These are phyloP conservation scores for Phytophthora pseudosyringae DNA, from an alignment of 352 stramenopile species.

Conservation along the genomic window DNA sequence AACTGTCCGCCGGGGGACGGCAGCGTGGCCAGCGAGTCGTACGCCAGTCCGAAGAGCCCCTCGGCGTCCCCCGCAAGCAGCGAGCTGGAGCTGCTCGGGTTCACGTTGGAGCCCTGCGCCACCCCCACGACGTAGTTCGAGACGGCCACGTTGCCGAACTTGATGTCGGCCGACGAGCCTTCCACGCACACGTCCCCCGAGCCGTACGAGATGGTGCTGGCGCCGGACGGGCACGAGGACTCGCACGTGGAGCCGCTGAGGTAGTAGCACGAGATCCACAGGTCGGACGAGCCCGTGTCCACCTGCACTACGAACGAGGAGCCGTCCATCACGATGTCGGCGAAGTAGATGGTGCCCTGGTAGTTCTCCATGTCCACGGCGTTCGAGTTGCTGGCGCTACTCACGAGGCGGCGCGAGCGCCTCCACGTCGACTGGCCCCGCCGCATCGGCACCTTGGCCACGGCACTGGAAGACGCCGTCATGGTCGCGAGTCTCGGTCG, in stretches of 20 bases:
- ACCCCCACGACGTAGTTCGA: conserved; percentile 64
- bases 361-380: conserved; percentile 58
- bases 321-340: conserved; percentile 52
- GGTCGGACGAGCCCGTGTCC: conserved; percentile 81
- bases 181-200: conserved; percentile 73
- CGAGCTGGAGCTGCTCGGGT: conserved; percentile 42
- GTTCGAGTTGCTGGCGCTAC: conserved; percentile 40
- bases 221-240: conserved; percentile 46
- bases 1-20: conserved; percentile 53
- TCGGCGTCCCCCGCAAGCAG: conserved; percentile 56
- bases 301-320: conserved; percentile 59
- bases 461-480: conserved; percentile 4
- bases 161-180: conserved; percentile 40
- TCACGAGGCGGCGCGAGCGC: conserved; percentile 36
- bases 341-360: conserved; percentile 71
- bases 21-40: conserved; percentile 57
- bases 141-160: conserved; percentile 54
- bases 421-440: conserved; percentile 11
- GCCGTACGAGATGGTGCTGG: conserved; percentile 65
- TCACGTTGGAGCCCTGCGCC: conserved; percentile 55
- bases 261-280: conserved; percentile 79
- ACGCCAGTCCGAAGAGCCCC: conserved; percentile 73
- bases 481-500: neutral
- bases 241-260: conserved; percentile 46
- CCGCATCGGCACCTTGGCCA: conserved; percentile 32